Evolutionary conservation across 2,329 filamentous ascomycete genomes (phyloP), one percentile per base, ranked within the genome.

Genomic region (Cercospora sesami): DNA sequence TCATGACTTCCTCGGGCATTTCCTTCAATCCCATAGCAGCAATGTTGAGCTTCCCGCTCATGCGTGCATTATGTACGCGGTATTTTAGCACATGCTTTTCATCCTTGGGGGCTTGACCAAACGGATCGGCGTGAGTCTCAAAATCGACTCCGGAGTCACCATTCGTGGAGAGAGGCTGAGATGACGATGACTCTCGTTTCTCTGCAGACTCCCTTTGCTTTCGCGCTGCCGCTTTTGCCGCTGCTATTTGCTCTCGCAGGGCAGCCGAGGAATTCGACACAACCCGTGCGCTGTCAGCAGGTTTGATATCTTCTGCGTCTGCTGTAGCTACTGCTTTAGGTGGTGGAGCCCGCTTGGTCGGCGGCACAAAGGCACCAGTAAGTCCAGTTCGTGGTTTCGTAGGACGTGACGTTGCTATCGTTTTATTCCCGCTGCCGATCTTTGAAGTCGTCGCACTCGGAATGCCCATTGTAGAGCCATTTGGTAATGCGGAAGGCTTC

Each of bases 211-310:
- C 72, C 60, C 73, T 75, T 45, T 76, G 71, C 65, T 74, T 77
- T 5, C 74, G 69, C 23, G 73, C 90, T 2, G 93, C 91, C 2
- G 93, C 93, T 77, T 94, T 96, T 0, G 95, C 94, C 74, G 94
- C 94, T 42, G 94, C 93, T 70, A 98, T 97, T 64, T 95, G 94
- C 62, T 97, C 93, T 36, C 95, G 88, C 14, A 99, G 81, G 0
- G 93, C 90, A 16, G 86, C 83, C 0, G 94, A 97, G 0, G 93
- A 93, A 74, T 79, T 77, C 10, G 63, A 71, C 7, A 69, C 64
- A 5, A 68, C 70, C 26, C 71, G 69, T 55, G 73, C 71, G 9
- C 68, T 57, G 36, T 70, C 67, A 23, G 18, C 39, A 26, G 67
- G 39, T n/a, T 18, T 21, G 26, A 61, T 48, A 18, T 28, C 39